phyloP scores from a whole-genome alignment of 139 green algal species.

The Pleodorina starrii region DNA sequence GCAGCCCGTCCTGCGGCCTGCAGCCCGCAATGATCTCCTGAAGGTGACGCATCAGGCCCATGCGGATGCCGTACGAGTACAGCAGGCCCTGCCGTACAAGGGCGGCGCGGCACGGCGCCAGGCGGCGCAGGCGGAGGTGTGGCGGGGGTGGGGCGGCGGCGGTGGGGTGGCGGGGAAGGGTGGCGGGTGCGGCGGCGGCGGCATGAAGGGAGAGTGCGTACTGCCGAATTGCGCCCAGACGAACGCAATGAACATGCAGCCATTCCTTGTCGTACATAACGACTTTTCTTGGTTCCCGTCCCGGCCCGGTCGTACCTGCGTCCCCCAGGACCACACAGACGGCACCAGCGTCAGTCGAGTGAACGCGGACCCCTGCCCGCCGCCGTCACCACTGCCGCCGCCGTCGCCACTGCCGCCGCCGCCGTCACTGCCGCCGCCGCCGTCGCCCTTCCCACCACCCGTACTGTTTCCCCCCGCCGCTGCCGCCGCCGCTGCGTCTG shows the following conservation, averaged over 20 bases:
- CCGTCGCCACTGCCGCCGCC: not conserved
- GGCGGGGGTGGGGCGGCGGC: not conserved
- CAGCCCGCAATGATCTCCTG: slow-evolving; percentile 19
- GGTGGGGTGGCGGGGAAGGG: too few relatives aligned
- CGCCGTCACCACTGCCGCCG: not conserved
- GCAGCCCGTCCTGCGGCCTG: slow-evolving; percentile 31
- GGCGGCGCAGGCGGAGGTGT: not conserved
- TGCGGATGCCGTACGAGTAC: slow-evolving; percentile 36
- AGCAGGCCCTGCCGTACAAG: slow-evolving; percentile 41
- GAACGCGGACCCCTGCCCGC: not conserved
- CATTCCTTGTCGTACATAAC: too few relatives aligned
- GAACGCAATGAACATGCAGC: too few relatives aligned
- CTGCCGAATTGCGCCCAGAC: too few relatives aligned
- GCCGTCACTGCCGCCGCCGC: not conserved
- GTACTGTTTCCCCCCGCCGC: too few relatives aligned
- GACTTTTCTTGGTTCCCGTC: too few relatives aligned
- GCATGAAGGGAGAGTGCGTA: too few relatives aligned
- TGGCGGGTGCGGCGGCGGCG: too few relatives aligned
- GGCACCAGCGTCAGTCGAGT: slow-evolving; percentile 17
- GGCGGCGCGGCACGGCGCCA: too few relatives aligned
- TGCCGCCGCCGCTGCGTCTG: not conserved
- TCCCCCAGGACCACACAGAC: slow-evolving; percentile 28
- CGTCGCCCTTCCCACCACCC: not conserved
- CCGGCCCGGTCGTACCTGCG: slow-evolving; percentile 28
- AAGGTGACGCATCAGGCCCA: slow-evolving; percentile 23